phyloP scores from a whole-genome alignment of 108 stramenopile species.

The Epithemia pelagica region DNA sequence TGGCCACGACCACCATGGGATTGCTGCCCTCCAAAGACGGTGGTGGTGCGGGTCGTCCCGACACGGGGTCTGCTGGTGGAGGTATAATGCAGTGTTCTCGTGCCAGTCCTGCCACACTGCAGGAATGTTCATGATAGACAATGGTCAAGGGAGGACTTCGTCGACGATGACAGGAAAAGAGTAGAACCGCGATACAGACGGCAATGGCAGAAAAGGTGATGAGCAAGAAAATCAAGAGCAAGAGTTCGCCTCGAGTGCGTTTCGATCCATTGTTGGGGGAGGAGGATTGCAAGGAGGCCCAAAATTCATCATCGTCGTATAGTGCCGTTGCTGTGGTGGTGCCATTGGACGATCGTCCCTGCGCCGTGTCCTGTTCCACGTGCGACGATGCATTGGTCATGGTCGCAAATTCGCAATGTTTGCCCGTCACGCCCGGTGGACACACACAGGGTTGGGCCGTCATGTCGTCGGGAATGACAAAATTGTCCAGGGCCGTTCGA shows the following conservation, averaged over 20 bases:
- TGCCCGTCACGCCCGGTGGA: not conserved
- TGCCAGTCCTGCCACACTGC: too few relatives aligned
- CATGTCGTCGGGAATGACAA: too few relatives aligned
- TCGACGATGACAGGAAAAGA: not conserved
- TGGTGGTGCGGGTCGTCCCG: too few relatives aligned
- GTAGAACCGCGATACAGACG: not conserved
- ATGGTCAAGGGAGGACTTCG: too few relatives aligned
- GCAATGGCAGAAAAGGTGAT: not conserved
- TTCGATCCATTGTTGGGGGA: not conserved
- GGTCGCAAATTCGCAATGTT: not conserved
- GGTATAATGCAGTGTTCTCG: too few relatives aligned
- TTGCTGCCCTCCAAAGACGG: too few relatives aligned
- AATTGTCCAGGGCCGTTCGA: not conserved
- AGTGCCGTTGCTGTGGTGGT: too few relatives aligned
- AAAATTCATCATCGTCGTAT: not conserved
- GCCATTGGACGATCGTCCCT: not conserved
- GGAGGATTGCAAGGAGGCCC: not conserved
- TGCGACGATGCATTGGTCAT: not conserved
- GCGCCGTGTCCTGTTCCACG: too few relatives aligned
- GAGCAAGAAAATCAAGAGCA: not conserved
- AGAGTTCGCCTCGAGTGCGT: not conserved
- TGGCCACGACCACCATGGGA: too few relatives aligned
- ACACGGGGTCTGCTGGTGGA: too few relatives aligned
- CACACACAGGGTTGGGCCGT: not conserved
- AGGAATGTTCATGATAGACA: too few relatives aligned